A percentile compares a stretch with the other conserved stretches of the same genome.
Evolutionary conservation across 2,329 filamentous ascomycete species (phyloP).

Genomic region (Camptophora hylomeconis): DNA sequence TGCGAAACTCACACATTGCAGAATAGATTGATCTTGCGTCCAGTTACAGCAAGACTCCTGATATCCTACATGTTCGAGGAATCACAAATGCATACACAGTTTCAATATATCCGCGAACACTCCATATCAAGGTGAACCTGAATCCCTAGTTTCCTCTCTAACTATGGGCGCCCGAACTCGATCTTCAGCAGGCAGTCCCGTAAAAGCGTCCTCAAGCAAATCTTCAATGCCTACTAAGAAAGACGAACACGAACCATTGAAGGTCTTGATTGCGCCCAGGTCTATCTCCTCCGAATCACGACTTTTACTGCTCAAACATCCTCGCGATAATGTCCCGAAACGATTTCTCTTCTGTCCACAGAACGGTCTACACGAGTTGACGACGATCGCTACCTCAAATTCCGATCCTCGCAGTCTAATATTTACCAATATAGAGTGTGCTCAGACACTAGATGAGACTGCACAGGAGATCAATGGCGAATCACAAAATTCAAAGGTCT

Average conservation of each 20-base stretch:
- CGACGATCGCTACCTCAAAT: slow-evolving; percentile 38
- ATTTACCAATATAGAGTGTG: slow-evolving; percentile 24
- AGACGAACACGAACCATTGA: slow-evolving; percentile 18
- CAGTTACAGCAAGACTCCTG: too few relatives aligned
- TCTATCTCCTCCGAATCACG: slow-evolving; percentile 38
- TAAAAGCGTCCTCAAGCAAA: slow-evolving; percentile 8
- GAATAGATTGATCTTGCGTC: too few relatives aligned
- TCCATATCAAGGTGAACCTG: too few relatives aligned
- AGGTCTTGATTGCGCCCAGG: slow-evolving; percentile 45
- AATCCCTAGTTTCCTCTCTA: too few relatives aligned
- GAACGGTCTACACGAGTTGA: slow-evolving; percentile 49
- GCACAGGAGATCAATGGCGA: slow-evolving; percentile 2
- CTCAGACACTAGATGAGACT: slow-evolving; percentile 4
- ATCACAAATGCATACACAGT: too few relatives aligned
- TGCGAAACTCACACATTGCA: too few relatives aligned
- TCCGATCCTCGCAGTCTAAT: slow-evolving; percentile 42
- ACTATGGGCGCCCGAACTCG: too few relatives aligned
- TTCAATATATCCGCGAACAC: too few relatives aligned
- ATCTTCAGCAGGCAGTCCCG: slow-evolving; percentile 12
- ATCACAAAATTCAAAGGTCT: too few relatives aligned
- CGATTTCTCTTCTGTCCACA: slow-evolving; percentile 48
- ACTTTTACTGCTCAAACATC: slow-evolving; percentile 43
- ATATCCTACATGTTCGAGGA: too few relatives aligned
- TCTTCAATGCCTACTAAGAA: slow-evolving; percentile 20
- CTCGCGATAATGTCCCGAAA: slow-evolving; percentile 33